A percentile compares a stretch with the other conserved stretches of the same genome.
phyloP scores from a whole-genome alignment of 78 protist species.

The Speleostelium caveatum region DNA sequence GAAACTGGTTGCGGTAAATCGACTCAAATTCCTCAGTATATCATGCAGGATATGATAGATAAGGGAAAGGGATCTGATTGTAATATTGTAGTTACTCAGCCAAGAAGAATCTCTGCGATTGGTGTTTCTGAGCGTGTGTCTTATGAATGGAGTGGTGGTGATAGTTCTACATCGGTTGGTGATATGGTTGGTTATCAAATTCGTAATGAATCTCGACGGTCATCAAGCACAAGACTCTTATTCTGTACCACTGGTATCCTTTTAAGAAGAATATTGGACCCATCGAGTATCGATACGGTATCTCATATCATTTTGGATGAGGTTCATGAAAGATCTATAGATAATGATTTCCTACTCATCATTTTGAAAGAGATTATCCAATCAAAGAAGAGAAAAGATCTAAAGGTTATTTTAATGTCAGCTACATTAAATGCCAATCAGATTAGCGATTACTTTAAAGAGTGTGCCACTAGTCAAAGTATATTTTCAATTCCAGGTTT shows the following conservation, averaged over 20 bases:
- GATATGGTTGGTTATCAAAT: constrained; percentile 89
- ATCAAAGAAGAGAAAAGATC: constrained; percentile 38
- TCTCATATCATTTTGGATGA: constrained; percentile 83
- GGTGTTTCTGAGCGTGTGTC: constrained; percentile 94
- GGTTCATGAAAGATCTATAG: constrained; percentile 81
- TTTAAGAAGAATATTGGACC: constrained; percentile 56
- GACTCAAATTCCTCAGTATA: constrained; percentile 93
- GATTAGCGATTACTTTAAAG: constrained; percentile 85
- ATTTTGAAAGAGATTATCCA: constrained; percentile 20
- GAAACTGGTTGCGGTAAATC: constrained; percentile 97
- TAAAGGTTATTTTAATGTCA: constrained; percentile 88
- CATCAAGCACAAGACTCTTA: constrained; percentile 78
- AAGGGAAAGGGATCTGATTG: constrained; percentile 42
- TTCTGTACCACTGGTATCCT: constrained; percentile 90
- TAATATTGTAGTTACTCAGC: constrained; percentile 92
- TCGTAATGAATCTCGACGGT: constrained; percentile 59
- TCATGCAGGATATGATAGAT: constrained; percentile 73
- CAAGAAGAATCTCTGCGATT: constrained; percentile 94
- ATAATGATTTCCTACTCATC: constrained; percentile 78
- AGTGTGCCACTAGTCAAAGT: constrained; percentile 11
- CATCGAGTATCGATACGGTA: background rate
- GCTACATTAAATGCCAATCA: constrained; percentile 92
- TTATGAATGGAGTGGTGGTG: constrained; percentile 85
- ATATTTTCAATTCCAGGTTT: constrained; percentile 86
- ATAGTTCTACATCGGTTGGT: constrained; percentile 59